Conservation (phyloP, 441 rosid genomes). For the Pelargonium myrrhifolium region DNA sequence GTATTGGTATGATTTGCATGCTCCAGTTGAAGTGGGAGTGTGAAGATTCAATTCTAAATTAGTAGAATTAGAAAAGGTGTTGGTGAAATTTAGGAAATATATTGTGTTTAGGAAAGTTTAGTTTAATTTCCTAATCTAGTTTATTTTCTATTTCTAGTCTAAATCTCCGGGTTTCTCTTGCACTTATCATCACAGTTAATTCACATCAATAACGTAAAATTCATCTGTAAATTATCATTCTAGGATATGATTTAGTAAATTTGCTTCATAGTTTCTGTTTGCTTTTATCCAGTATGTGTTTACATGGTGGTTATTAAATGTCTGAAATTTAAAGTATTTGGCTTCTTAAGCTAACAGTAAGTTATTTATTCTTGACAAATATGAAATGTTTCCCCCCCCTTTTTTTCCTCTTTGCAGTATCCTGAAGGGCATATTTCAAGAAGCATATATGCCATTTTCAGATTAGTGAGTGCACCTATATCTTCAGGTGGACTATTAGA, state of each 20-base stretch:
- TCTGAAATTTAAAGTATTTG: not conserved
- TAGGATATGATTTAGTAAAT: slow-evolving; percentile 4
- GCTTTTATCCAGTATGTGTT: not conserved
- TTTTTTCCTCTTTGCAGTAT: slow-evolving; percentile 42
- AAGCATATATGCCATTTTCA: slow-evolving; percentile 81
- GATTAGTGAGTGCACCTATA: slow-evolving; percentile 39
- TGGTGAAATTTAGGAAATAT: too few species aligned
- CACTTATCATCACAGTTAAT: too few species aligned
- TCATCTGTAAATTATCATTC: not conserved
- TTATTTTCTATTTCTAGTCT: too few species aligned
- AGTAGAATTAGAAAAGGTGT: too few species aligned
- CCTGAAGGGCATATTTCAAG: slow-evolving; percentile 94
- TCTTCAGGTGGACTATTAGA: slow-evolving; percentile 39
- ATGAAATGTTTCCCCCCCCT: not conserved
- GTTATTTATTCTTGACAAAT: slow-evolving; percentile 3
- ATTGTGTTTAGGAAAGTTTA: too few species aligned
- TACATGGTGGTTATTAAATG: not conserved
- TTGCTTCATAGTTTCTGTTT: slow-evolving; percentile 1
- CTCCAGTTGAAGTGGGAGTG: too few species aligned
- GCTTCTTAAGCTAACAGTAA: slow-evolving; percentile 14
- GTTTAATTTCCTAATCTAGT: too few species aligned
- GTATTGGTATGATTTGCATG: too few species aligned
- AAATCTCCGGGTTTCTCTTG: too few species aligned
- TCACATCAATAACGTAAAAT: too few species aligned
- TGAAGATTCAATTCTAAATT: too few species aligned